phyloP scores from a whole-genome alignment of 176 grass and related monocot genomes.

The Oryza meridionalis region DNA sequence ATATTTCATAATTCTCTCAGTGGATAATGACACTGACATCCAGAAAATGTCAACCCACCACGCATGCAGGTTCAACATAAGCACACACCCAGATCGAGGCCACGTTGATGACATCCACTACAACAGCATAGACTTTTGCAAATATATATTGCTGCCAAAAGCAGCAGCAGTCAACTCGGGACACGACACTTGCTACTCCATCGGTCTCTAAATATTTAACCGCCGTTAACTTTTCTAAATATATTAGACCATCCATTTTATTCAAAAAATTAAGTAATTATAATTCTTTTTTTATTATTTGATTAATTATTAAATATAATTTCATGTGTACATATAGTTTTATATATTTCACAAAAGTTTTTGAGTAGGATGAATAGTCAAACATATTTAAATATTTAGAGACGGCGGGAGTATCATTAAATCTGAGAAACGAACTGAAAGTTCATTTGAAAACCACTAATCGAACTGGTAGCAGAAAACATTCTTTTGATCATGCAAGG shows the following conservation, averaged over 20 bases:
- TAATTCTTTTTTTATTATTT: no score
- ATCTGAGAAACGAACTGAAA: no score
- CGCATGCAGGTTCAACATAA: background rate
- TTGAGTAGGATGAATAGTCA: no score
- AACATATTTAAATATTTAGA: no score
- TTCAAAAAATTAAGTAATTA: no score
- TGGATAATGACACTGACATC: slow-evolving; percentile 30
- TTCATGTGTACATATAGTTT: no score
- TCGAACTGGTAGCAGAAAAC: background rate
- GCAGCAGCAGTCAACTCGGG: slow-evolving; percentile 35
- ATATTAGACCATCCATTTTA: no score
- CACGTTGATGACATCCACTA: slow-evolving; percentile 25
- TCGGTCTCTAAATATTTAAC: no score
- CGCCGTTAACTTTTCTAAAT: no score
- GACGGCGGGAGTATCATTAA: no score
- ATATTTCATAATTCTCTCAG: background rate
- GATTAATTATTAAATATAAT: no score
- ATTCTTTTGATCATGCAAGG: background rate
- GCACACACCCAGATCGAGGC: background rate
- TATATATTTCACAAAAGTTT: no score
- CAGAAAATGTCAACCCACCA: slow-evolving; percentile 39
- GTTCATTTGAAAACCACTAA: slow-evolving; percentile 9
- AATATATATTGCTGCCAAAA: slow-evolving; percentile 18
- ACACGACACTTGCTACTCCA: background rate
- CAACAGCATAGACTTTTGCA: background rate